Conservation (phyloP, 805 yeast species). For the Starmerella asiatica region DNA sequence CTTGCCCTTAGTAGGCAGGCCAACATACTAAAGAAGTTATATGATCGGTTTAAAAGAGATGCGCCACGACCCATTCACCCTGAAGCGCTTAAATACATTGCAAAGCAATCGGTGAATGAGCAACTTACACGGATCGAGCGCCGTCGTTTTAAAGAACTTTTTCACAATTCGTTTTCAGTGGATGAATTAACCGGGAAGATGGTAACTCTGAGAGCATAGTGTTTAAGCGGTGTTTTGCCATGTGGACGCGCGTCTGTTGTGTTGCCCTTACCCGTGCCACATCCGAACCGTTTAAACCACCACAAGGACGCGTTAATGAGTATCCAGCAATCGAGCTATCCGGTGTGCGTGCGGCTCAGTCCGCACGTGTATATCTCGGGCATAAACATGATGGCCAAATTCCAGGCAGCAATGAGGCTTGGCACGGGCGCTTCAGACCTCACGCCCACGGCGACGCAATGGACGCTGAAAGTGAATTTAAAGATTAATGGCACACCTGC, state of each 20-base stretch:
- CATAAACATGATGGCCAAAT: background rate
- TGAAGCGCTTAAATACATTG: slow-evolving; percentile 1
- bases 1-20: slow-evolving; percentile 7
- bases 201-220: background rate
- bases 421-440: slow-evolving; percentile 7
- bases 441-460: slow-evolving; percentile 14
- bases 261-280: background rate
- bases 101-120: background rate
- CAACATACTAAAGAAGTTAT: slow-evolving; percentile 6
- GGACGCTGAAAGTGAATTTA: slow-evolving; percentile 5
- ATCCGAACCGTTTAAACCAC: background rate
- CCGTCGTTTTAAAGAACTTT: slow-evolving; percentile 2
- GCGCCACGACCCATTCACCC: slow-evolving; percentile 14
- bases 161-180: slow-evolving; percentile 1
- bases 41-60: slow-evolving; percentile 5
- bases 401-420: background rate
- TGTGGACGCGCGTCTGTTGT: background rate
- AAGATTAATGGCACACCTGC: slow-evolving; percentile 3
- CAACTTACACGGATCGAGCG: slow-evolving; percentile 1
- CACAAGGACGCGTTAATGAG: background rate
- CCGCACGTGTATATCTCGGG: too few species aligned
- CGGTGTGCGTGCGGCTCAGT: too few species aligned
- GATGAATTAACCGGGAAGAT: slow-evolving; percentile 1
- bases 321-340: too few species aligned
- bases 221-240: background rate